These are phyloP conservation scores for Sanghuangporus weigelae DNA, from an alignment of 1,284 basidiomycete genomes.

Conservation along the genomic window DNA sequence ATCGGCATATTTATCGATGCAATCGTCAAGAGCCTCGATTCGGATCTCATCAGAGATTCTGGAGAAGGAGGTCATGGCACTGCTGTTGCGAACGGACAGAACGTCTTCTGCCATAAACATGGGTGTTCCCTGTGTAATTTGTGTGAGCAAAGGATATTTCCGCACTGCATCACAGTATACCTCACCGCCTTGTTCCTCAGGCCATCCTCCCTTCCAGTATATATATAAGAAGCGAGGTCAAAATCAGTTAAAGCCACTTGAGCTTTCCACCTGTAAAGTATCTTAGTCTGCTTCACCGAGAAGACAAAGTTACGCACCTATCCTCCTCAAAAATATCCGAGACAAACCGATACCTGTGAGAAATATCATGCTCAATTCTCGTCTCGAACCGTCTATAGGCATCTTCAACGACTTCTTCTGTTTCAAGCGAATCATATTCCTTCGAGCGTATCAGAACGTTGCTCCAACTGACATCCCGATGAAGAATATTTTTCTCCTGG, in stretches of 20 bases:
- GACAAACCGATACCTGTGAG: not conserved
- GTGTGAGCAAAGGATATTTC: not conserved
- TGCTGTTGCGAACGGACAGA: not conserved
- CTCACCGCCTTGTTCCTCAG: not conserved
- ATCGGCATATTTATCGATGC: not conserved
- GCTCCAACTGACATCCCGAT: not conserved
- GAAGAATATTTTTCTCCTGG: not conserved
- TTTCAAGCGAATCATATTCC: not conserved
- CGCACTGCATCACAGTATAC: no score
- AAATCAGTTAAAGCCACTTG: not conserved
- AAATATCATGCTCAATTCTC: not conserved
- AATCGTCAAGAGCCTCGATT: not conserved
- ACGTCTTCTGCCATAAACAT: constrained; percentile 1
- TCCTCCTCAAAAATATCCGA: not conserved
- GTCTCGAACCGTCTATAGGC: not conserved
- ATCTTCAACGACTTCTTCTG: not conserved
- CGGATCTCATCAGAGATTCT: no score
- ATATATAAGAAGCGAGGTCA: not conserved
- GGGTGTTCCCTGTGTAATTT: not conserved
- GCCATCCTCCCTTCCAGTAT: not conserved
- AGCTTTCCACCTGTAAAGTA: not conserved
- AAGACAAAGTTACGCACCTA: not conserved
- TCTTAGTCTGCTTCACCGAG: not conserved
- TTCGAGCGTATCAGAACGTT: not conserved
- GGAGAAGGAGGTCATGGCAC: no score